Evolutionary conservation across 2,329 filamentous ascomycete genomes (phyloP).

Genomic region (Aspergillus jensenii): DNA sequence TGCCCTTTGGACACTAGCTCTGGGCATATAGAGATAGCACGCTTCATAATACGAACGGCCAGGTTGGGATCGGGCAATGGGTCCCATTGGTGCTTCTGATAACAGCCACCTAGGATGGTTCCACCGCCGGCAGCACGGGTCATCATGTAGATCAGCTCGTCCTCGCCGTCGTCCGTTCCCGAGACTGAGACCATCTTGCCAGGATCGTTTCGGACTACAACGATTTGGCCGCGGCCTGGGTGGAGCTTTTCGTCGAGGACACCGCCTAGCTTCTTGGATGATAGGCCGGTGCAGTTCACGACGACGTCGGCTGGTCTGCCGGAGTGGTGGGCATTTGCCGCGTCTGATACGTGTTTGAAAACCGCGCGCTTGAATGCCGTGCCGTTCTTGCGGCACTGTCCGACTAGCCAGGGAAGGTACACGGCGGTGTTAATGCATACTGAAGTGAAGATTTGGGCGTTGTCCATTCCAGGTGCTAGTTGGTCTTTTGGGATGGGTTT

Average conservation of each 20-base stretch:
- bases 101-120: constrained; percentile 81
- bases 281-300: constrained; percentile 82
- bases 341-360: constrained; percentile 72
- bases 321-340: constrained; percentile 59
- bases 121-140: constrained; percentile 73
- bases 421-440: constrained; percentile 89
- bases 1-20: constrained; percentile 52
- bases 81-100: constrained; percentile 79
- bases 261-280: constrained; percentile 73
- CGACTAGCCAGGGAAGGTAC: constrained; percentile 82
- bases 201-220: constrained; percentile 77
- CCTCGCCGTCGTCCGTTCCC: constrained; percentile 69
- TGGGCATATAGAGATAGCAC: constrained; percentile 45
- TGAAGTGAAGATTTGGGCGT: constrained; percentile 74
- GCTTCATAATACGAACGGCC: constrained; percentile 80
- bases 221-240: constrained; percentile 79
- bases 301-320: constrained; percentile 64
- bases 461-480: constrained; percentile 65
- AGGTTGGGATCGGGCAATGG: constrained; percentile 73
- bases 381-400: constrained; percentile 73
- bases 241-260: constrained; percentile 73
- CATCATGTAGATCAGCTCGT: constrained; percentile 81
- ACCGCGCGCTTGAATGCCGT: constrained; percentile 65
- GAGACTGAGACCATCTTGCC: constrained; percentile 68
- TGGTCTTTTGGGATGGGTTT: constrained; percentile 57